Evolutionary conservation across 495 filamentous ascomycete genomes (phyloP).

Genomic region (Sphaerosporella brunnea): DNA sequence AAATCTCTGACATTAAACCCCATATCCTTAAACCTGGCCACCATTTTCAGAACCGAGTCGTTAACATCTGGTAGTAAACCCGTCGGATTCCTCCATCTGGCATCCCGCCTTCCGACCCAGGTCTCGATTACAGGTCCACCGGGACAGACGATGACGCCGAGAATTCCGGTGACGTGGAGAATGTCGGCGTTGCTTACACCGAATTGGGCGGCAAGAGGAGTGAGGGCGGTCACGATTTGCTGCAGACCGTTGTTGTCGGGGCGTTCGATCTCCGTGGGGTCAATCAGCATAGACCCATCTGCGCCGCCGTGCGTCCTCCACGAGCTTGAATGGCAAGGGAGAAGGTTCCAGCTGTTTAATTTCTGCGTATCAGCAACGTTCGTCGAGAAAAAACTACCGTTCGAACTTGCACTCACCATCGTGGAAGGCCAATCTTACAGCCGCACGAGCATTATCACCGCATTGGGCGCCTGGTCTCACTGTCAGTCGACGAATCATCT

Average conservation of each 20-base stretch:
- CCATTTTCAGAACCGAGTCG: slow-evolving; percentile 13
- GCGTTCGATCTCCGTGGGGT: slow-evolving; percentile 13
- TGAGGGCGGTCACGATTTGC: slow-evolving; percentile 14
- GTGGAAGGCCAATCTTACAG: slow-evolving; percentile 3
- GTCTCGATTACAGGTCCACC: slow-evolving; percentile 21
- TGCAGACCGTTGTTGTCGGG: slow-evolving; percentile 25
- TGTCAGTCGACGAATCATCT: neutral
- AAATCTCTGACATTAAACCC: slow-evolving; percentile 21
- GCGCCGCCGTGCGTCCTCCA: slow-evolving; percentile 13
- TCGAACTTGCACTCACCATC: too few species aligned
- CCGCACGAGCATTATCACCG: slow-evolving; percentile 1
- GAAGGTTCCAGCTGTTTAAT: slow-evolving; percentile 6
- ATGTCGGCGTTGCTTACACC: slow-evolving; percentile 21
- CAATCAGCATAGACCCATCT: slow-evolving; percentile 24
- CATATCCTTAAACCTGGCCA: slow-evolving; percentile 23
- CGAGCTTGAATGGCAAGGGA: neutral
- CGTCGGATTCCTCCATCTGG: slow-evolving; percentile 9
- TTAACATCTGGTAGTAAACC: slow-evolving; percentile 23
- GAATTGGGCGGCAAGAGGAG: slow-evolving; percentile 8
- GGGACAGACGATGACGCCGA: slow-evolving; percentile 26
- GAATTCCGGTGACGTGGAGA: slow-evolving; percentile 15
- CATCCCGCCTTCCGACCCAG: slow-evolving; percentile 21
- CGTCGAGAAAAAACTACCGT: too few species aligned
- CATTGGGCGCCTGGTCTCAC: neutral
- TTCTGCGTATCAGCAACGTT: too few species aligned